A percentile compares a stretch with the other conserved stretches of the same genome.
These are phyloP conservation scores for Candolleomyces efflorescens DNA, from an alignment of 768 basidiomycete genomes.

Conservation along the genomic window DNA sequence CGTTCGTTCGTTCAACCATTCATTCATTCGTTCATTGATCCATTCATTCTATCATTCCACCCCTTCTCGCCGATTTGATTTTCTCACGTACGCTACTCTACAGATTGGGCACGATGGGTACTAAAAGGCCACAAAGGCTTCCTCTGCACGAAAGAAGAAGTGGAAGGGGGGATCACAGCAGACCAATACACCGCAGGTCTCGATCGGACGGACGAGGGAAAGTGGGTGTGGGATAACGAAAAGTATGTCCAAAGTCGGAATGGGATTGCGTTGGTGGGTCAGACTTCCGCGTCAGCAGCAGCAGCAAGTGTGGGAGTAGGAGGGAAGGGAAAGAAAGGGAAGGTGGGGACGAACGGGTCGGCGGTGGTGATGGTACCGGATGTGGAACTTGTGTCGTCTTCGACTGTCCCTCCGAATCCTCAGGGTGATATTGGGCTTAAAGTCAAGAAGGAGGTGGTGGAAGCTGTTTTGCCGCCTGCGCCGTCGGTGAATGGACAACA, in stretches of 20 bases:
- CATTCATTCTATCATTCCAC: not conserved
- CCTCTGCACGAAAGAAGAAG: slow-evolving; percentile 31
- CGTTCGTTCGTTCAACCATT: not conserved
- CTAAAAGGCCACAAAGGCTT: slow-evolving; percentile 40
- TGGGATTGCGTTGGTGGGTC: not conserved
- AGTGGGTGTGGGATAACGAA: slow-evolving; percentile 17
- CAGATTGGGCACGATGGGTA: slow-evolving; percentile 37
- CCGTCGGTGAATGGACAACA: too few species aligned
- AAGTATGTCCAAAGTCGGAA: not conserved
- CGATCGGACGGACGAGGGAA: slow-evolving; percentile 12
- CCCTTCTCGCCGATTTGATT: too few species aligned
- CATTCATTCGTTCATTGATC: not conserved
- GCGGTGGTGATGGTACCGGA: too few species aligned
- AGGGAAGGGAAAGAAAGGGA: not conserved
- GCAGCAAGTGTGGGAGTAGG: not conserved
- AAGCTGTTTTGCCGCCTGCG: too few species aligned
- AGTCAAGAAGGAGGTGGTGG: too few species aligned
- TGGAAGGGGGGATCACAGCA: slow-evolving; percentile 27
- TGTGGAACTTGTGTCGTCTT: too few species aligned
- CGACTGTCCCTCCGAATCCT: too few species aligned
- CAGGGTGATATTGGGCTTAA: too few species aligned
- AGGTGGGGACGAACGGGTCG: too few species aligned
- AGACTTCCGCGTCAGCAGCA: not conserved
- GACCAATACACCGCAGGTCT: slow-evolving; percentile 28
- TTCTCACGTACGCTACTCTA: too few species aligned